Conservation (phyloP, 768 basidiomycete species). For the Suillus spraguei region DNA sequence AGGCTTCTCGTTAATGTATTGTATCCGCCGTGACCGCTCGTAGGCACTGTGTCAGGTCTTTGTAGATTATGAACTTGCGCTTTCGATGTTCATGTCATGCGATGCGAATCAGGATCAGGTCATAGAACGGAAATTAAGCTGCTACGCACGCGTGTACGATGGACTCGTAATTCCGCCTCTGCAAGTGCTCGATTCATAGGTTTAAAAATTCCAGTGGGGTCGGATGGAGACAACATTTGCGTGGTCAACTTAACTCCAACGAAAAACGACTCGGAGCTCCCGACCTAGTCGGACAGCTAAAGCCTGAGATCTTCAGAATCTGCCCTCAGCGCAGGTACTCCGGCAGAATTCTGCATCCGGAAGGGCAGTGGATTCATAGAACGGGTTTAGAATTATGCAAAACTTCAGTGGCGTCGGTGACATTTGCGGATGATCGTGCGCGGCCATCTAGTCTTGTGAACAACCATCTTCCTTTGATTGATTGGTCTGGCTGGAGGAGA, state of each 20-base stretch:
- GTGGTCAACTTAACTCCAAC: no score
- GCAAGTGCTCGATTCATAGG: no score
- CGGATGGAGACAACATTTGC: no score
- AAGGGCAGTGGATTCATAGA: neutral
- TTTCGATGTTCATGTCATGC: neutral
- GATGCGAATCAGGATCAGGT: neutral
- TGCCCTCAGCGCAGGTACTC: neutral
- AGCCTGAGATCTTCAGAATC: no score
- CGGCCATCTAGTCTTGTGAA: neutral
- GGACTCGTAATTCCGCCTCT: no score
- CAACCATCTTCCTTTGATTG: neutral
- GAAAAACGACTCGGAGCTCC: no score
- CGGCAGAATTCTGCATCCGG: neutral
- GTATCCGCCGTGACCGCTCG: neutral
- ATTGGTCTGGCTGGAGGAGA: neutral
- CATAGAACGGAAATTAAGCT: neutral
- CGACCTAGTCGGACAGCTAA: no score
- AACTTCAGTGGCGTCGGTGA: neutral
- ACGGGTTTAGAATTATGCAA: neutral
- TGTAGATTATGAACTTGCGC: neutral
- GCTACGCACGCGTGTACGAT: neutral
- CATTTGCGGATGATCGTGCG: neutral
- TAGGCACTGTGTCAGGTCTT: neutral
- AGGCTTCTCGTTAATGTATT: neutral
- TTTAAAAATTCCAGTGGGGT: no score